These are phyloP conservation scores for Saccharomycopsis olivae DNA, from an alignment of 805 yeast species.

Conservation along the genomic window DNA sequence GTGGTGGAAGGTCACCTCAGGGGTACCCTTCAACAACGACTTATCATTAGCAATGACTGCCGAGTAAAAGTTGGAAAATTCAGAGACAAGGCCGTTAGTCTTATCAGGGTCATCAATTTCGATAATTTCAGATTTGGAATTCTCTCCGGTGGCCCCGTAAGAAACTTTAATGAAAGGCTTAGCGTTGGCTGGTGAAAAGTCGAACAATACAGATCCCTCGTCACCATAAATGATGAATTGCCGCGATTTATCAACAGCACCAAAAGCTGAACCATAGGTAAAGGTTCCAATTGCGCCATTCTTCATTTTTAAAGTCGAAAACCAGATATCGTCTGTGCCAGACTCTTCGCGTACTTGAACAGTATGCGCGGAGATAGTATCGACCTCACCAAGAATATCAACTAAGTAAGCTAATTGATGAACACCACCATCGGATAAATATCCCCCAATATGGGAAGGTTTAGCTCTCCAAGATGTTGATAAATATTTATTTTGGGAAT, in stretches of 20 bases:
- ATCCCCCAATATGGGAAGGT: slow-evolving; percentile 92
- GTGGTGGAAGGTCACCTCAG: slow-evolving; percentile 82
- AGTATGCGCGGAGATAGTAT: slow-evolving; percentile 63
- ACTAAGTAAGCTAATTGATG: slow-evolving; percentile 87
- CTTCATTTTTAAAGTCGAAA: slow-evolving; percentile 52
- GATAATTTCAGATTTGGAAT: slow-evolving; percentile 19
- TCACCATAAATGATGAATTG: slow-evolving; percentile 66
- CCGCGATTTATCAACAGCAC: slow-evolving; percentile 64
- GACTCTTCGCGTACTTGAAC: slow-evolving; percentile 65
- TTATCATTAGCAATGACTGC: slow-evolving; percentile 61
- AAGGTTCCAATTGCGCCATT: slow-evolving; percentile 70
- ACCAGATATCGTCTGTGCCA: slow-evolving; percentile 76
- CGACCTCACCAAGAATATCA: slow-evolving; percentile 67
- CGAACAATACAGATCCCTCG: slow-evolving; percentile 62
- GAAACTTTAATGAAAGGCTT: slow-evolving; percentile 29
- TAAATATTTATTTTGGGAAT: slow-evolving; percentile 46
- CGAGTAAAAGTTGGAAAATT: slow-evolving; percentile 43
- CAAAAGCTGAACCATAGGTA: slow-evolving; percentile 80
- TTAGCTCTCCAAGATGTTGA: slow-evolving; percentile 77
- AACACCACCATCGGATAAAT: slow-evolving; percentile 90
- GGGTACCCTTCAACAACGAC: slow-evolving; percentile 43
- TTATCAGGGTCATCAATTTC: slow-evolving; percentile 27
- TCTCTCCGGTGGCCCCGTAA: slow-evolving; percentile 23
- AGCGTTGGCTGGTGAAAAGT: slow-evolving; percentile 45
- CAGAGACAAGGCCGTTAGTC: slow-evolving; percentile 47